Conservation (phyloP, 164 flowering plant genomes). For the Annona squamosa region DNA sequence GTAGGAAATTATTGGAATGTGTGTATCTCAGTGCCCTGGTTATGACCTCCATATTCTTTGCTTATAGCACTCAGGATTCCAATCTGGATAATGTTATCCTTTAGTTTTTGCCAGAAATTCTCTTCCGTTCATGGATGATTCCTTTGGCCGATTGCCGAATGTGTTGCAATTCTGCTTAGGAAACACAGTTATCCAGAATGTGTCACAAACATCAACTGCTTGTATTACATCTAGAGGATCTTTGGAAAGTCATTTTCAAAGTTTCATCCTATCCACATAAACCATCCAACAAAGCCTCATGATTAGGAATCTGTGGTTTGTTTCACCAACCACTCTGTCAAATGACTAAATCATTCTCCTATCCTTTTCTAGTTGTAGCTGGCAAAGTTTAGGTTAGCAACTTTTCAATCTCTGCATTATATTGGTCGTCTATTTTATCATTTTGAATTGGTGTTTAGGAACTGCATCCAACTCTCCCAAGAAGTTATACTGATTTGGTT, state of each 20-base stretch:
- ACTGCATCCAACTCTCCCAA: background rate
- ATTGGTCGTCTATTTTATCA: background rate
- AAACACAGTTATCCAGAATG: too few species aligned
- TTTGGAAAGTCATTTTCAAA: background rate
- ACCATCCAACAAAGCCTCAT: background rate
- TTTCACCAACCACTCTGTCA: background rate
- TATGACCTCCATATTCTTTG: too few species aligned
- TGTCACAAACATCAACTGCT: background rate
- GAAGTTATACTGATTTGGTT: background rate
- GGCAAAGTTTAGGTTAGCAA: background rate
- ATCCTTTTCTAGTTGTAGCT: background rate
- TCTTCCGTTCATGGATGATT: too few species aligned
- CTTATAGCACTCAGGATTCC: too few species aligned
- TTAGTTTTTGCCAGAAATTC: too few species aligned
- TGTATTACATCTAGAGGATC: background rate
- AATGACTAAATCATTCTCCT: background rate
- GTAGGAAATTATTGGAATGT: too few species aligned
- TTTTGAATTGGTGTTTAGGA: too few species aligned
- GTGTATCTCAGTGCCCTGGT: too few species aligned
- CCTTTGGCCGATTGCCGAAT: too few species aligned
- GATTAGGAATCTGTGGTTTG: background rate
- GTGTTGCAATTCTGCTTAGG: too few species aligned
- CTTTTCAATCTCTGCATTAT: background rate
- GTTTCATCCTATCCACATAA: background rate
- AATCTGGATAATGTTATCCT: too few species aligned